Base-by-base conservation (phyloP, 2,329 filamentous ascomycete species). In the Nectriaceae sp. region DNA sequence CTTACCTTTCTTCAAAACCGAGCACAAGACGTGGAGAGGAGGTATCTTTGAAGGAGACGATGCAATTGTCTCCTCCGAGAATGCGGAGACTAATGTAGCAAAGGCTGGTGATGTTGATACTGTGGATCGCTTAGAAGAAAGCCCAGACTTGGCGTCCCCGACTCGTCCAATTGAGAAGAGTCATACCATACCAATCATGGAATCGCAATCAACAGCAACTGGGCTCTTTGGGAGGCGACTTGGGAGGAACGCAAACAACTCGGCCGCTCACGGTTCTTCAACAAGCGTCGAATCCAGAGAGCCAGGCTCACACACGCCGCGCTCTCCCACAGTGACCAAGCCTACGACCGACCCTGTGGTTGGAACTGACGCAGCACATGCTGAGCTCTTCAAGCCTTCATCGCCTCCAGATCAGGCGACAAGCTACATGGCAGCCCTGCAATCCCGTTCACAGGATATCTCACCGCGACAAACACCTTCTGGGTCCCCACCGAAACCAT, bases 1-100 rank as follows among this genome's bases (percentile, higher is more conserved):
- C 65, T 80, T 90, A 20, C 91, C 94, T 0, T 97, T 99, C 68
- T 87, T 90, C 65, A 84, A 88, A 59, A 97, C 91, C 0, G 79
- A 85, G 47, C 76, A 82, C 47, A 90, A 96, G 66, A 72, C 75
- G 18, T 91, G 90, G 77, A 82, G 94, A 58, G 94, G 93, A 11
- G 94, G 94, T 0, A 88, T 97, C 18, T 99, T 84, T 63, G 76
- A 80, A 24, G 76, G 77, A 21, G 81, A 84, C 40, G 73, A 78
- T 52, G 72, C 69, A 2, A 72, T 78, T 3, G 67, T 62, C 24
- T 45, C 59, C 3, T 54, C 58, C 6, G 50, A 55, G 8, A 48
- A 57, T 41, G 47, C 49, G 5, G 59, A 59, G 35, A 53, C 48
- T 5, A 45, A 53, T n/a, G 56, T 49, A 1, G 59, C 61, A 19